Evolutionary conservation across 1,139 yeast genomes (phyloP).

Genomic region (Schwanniomyces etchellsii): DNA sequence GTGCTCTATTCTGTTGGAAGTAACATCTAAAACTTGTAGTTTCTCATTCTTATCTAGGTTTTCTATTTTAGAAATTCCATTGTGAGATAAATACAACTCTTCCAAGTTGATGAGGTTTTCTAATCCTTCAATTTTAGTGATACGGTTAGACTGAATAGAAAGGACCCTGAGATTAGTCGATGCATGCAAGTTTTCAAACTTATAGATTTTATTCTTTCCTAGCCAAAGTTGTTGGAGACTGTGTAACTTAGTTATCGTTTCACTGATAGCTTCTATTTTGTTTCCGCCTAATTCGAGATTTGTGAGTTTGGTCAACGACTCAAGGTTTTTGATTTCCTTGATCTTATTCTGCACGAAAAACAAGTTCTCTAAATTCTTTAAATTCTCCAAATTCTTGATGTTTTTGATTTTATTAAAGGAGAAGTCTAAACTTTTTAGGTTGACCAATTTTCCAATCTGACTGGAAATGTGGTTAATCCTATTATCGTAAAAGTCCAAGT

Average conservation of each 20-base stretch:
- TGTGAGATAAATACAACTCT: constrained; percentile 85
- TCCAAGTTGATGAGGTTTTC: constrained; percentile 68
- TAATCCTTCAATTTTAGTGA: constrained; percentile 76
- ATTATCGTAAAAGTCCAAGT: constrained; percentile 88
- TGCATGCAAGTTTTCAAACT: constrained; percentile 57
- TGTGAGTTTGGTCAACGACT: constrained; percentile 49
- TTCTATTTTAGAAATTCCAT: constrained; percentile 70
- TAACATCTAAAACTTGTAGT: constrained; percentile 72
- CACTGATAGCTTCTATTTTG: constrained; percentile 58
- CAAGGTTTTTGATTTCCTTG: constrained; percentile 62
- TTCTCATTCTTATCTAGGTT: constrained; percentile 69
- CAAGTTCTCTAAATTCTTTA: constrained; percentile 58
- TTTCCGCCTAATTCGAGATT: constrained; percentile 93
- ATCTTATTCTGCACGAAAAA: constrained; percentile 90
- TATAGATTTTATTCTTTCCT: constrained; percentile 77
- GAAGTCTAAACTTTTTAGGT: constrained; percentile 64
- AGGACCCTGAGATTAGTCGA: constrained; percentile 65
- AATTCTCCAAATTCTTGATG: constrained; percentile 69
- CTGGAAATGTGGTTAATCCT: constrained; percentile 80
- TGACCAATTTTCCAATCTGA: constrained; percentile 53
- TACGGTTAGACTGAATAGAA: constrained; percentile 83
- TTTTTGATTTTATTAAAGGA: constrained; percentile 89
- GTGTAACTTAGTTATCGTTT: constrained; percentile 46
- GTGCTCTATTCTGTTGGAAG: constrained; percentile 61
- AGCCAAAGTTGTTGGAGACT: constrained; percentile 81